phyloP scores from a whole-genome alignment of 2,329 filamentous ascomycete genomes.

The Ophiostoma populinum region DNA sequence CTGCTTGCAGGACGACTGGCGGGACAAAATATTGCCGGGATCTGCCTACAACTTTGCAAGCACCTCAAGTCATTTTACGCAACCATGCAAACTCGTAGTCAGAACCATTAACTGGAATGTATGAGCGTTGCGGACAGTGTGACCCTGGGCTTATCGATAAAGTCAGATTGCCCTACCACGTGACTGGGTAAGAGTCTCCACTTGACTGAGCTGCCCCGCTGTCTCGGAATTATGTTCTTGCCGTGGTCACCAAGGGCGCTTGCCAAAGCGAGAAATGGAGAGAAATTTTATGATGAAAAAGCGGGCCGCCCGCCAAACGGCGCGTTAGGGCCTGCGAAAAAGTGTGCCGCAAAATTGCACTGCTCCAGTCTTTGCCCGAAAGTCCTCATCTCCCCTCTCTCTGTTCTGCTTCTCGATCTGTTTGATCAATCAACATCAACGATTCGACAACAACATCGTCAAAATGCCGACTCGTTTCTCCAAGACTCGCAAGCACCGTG shows the following conservation, averaged over 20 bases:
- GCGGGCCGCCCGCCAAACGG: too few relatives aligned
- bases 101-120: too few relatives aligned
- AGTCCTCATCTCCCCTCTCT: neutral
- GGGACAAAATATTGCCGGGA: too few relatives aligned
- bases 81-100: too few relatives aligned
- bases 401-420: constrained; percentile 1
- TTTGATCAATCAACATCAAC: constrained; percentile 6
- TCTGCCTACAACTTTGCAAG: too few relatives aligned
- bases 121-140: too few relatives aligned
- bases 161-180: constrained; percentile 7
- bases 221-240: neutral
- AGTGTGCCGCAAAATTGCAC: constrained; percentile 3
- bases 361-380: constrained; percentile 1
- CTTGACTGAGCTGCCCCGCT: too few relatives aligned
- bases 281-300: too few relatives aligned
- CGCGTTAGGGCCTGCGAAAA: constrained; percentile 3
- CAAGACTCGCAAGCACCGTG: constrained; percentile 75
- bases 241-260: neutral
- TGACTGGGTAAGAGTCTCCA: too few relatives aligned
- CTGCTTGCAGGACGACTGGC: too few relatives aligned
- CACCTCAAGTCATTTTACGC: too few relatives aligned
- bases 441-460: constrained; percentile 7
- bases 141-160: too few relatives aligned
- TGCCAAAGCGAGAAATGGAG: neutral
- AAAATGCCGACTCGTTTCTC: constrained; percentile 50